These are phyloP conservation scores for Colletotrichum sp. DNA, from an alignment of 2,329 filamentous ascomycete species.

Conservation along the genomic window DNA sequence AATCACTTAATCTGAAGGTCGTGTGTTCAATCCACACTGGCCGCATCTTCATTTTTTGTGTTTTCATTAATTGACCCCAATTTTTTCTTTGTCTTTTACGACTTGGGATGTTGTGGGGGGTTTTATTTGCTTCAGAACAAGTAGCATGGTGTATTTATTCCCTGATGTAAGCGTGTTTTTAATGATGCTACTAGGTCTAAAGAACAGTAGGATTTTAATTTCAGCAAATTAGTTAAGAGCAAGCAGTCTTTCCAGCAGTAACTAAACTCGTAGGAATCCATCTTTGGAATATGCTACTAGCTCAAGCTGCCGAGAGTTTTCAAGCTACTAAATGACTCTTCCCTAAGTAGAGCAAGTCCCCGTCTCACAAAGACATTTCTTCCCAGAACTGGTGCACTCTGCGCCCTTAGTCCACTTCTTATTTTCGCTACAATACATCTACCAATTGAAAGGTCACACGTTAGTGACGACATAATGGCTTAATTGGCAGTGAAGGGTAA, in stretches of 20 bases:
- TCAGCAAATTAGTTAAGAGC: background rate
- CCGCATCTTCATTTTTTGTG: background rate
- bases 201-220: background rate
- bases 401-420: background rate
- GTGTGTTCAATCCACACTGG: conserved; percentile 22
- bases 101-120: background rate
- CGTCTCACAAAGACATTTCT: background rate
- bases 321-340: background rate
- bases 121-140: background rate
- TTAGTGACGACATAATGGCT: background rate
- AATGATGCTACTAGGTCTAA: rapidly evolving
- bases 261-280: background rate
- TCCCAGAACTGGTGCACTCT: background rate
- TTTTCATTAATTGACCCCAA: background rate
- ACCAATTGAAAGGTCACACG: background rate
- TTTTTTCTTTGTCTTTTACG: background rate
- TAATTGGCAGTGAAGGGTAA: background rate
- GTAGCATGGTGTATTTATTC: background rate
- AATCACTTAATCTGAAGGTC: conserved; percentile 20
- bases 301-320: background rate
- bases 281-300: background rate
- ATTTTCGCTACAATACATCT: background rate
- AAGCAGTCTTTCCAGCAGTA: background rate
- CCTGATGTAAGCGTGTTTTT: background rate
- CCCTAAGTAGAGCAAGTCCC: background rate